Percentiles rank a stretch among this genome's conserved stretches.
These are phyloP conservation scores for Fraxinus sp. DNA, from an alignment of 305 asterid genomes.

Conservation along the genomic window DNA sequence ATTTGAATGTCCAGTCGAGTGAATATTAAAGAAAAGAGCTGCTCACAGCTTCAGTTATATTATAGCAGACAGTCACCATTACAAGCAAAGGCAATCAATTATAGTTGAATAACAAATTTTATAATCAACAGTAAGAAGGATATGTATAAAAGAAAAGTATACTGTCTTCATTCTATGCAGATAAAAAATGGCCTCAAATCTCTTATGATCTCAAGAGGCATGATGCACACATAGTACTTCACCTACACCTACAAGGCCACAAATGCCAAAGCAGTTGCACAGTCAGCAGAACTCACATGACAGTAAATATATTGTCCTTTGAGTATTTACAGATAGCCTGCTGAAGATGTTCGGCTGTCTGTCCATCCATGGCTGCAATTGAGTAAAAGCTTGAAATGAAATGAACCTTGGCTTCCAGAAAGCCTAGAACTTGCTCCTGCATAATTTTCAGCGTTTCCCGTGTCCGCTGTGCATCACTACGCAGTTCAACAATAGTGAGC, in stretches of 20 bases:
- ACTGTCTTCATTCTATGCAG: background rate
- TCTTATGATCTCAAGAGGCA: background rate
- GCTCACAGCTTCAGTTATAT: background rate
- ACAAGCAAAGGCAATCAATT: background rate
- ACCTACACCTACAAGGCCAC: background rate
- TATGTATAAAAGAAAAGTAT: background rate
- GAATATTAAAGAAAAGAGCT: background rate
- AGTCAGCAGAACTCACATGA: slow-evolving; percentile 63
- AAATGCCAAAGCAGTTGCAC: slow-evolving; percentile 17
- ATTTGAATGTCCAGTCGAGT: background rate
- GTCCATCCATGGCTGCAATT: slow-evolving; percentile 96
- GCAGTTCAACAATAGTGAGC: slow-evolving; percentile 11
- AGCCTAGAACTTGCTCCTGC: slow-evolving; percentile 73
- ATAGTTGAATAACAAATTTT: background rate
- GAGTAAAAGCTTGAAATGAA: slow-evolving; percentile 89
- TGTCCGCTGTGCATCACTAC: slow-evolving; percentile 83
- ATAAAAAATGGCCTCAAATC: background rate
- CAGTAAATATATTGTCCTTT: slow-evolving; percentile 61
- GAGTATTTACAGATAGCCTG: slow-evolving; percentile 35
- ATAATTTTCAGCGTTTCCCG: slow-evolving; percentile 71
- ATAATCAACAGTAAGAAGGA: background rate
- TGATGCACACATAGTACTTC: background rate
- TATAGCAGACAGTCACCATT: background rate
- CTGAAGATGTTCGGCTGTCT: slow-evolving; percentile 67
- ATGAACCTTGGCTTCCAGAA: slow-evolving; percentile 73